Percentiles rank a stretch among this genome's conserved stretches.
Evolutionary conservation across 768 basidiomycete genomes (phyloP).

Genomic region (Candolleomyces efflorescens): DNA sequence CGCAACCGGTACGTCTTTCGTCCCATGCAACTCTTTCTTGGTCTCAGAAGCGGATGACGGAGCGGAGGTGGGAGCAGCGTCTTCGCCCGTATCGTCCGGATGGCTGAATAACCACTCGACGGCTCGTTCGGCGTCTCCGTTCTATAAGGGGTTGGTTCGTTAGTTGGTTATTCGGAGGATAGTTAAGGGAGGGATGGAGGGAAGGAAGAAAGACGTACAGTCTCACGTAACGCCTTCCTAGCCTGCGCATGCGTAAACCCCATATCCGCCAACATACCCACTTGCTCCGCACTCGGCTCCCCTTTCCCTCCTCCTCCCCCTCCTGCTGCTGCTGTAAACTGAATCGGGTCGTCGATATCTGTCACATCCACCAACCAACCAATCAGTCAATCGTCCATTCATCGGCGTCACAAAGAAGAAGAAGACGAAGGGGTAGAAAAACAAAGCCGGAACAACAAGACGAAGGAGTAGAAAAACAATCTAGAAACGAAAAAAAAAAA

Average conservation of each 20-base stretch:
- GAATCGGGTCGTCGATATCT: conserved; percentile 88
- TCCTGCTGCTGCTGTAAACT: conserved; percentile 16
- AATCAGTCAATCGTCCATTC: too few species aligned
- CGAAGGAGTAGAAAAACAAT: not conserved
- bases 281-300: conserved; percentile 68
- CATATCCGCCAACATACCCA: conserved; percentile 81
- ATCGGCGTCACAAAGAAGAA: too few species aligned
- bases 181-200: not conserved
- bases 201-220: conserved; percentile 46
- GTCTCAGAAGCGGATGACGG: conserved; percentile 6
- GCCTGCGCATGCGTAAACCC: conserved; percentile 86
- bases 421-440: too few species aligned
- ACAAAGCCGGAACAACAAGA: not conserved
- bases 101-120: conserved; percentile 97
- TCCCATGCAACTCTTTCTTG: conserved; percentile 37
- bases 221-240: conserved; percentile 80
- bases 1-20: conserved; percentile 59
- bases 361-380: too few species aligned
- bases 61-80: conserved; percentile 24
- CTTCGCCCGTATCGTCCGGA: conserved; percentile 80
- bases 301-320: not conserved
- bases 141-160: conserved; percentile 33
- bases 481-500: not conserved
- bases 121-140: conserved; percentile 75
- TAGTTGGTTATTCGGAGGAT: too few species aligned